Evolutionary conservation across 805 yeast genomes (phyloP).

Genomic region (Jamesozyma lodderae): DNA sequence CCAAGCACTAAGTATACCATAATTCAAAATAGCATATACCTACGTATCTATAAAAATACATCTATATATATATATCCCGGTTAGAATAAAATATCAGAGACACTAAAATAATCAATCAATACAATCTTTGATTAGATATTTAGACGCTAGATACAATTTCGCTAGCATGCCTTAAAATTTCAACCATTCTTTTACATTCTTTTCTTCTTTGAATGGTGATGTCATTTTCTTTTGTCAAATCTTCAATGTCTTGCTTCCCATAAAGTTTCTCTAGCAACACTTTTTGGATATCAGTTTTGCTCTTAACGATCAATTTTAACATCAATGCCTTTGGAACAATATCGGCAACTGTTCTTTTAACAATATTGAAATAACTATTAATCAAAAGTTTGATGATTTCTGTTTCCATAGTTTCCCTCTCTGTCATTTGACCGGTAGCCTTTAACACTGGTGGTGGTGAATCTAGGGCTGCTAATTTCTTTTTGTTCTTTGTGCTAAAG

Average conservation of each 20-base stretch:
- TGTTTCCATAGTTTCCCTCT: conserved; percentile 92
- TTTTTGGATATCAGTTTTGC: conserved; percentile 84
- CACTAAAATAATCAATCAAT: too few relatives aligned
- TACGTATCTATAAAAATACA: too few relatives aligned
- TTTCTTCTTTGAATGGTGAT: conserved; percentile 86
- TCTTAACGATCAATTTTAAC: conserved; percentile 78
- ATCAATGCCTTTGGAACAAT: conserved; percentile 91
- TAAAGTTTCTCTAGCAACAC: conserved; percentile 82
- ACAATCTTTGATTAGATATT: too few relatives aligned
- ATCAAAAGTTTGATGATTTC: conserved; percentile 92
- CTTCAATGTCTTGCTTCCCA: conserved; percentile 56
- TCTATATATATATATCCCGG: too few relatives aligned
- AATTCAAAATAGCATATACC: too few relatives aligned
- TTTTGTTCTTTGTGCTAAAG: conserved; percentile 84
- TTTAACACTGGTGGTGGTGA: conserved; percentile 93
- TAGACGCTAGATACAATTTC: conserved; percentile 60
- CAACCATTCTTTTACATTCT: conserved; percentile 93
- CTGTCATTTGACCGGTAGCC: conserved; percentile 85
- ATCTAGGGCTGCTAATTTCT: conserved; percentile 90
- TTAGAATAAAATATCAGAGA: too few relatives aligned
- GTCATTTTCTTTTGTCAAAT: conserved; percentile 84
- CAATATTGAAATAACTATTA: conserved; percentile 82
- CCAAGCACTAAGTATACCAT: too few relatives aligned
- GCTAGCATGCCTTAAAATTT: conserved; percentile 78
- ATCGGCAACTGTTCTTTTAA: conserved; percentile 88